These are phyloP conservation scores for Thinopyrum elongatum DNA, from an alignment of 176 grass and related monocot genomes.

Conservation along the genomic window DNA sequence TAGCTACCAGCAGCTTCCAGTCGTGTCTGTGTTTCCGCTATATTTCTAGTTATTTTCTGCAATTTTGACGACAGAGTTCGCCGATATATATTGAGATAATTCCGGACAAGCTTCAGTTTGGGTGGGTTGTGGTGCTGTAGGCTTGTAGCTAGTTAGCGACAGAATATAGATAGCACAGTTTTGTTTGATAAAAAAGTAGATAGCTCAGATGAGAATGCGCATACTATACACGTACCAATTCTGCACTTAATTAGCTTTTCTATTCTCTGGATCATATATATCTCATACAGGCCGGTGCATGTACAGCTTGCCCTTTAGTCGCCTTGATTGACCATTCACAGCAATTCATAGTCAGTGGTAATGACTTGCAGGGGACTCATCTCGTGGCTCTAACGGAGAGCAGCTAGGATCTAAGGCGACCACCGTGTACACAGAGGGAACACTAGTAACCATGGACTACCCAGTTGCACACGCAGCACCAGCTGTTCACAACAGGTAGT, in stretches of 20 bases:
- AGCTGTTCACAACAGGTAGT: slow-evolving; percentile 48
- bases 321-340: slow-evolving; percentile 8
- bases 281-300: not conserved
- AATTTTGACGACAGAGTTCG: not conserved
- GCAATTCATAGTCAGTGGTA: slow-evolving; percentile 14
- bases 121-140: not conserved
- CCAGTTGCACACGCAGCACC: slow-evolving; percentile 45
- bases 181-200: not conserved
- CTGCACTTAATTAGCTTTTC: not conserved
- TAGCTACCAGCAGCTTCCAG: not conserved
- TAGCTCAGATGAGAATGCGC: not conserved
- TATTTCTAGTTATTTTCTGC: not conserved
- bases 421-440: slow-evolving; percentile 18
- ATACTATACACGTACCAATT: not conserved
- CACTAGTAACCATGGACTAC: slow-evolving; percentile 55
- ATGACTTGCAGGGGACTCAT: slow-evolving; percentile 42
- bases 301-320: not conserved
- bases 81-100: not conserved
- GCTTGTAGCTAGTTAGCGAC: not conserved
- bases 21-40: not conserved
- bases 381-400: slow-evolving; percentile 14
- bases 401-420: slow-evolving; percentile 28
- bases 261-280: not conserved
- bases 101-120: not conserved
- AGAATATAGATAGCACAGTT: not conserved